phyloP scores from a whole-genome alignment of 2,329 filamentous ascomycete species.

The Epichloe brachyelytri region DNA sequence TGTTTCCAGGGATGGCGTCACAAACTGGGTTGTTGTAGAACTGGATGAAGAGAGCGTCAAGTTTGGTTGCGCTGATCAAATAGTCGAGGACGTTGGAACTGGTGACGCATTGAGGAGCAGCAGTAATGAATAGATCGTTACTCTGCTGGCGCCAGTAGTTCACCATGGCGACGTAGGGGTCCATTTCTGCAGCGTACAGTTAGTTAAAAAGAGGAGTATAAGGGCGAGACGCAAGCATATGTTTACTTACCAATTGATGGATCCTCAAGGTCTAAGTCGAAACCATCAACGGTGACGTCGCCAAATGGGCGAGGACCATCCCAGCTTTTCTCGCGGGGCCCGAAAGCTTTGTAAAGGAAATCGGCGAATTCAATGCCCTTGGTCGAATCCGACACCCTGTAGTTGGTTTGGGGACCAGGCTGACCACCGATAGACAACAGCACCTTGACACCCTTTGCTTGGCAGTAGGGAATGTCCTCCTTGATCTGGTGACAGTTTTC shows the following conservation, averaged over 20 bases:
- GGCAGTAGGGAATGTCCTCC: slow-evolving; percentile 28
- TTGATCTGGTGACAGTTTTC: slow-evolving; percentile 23
- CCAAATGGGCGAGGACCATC: slow-evolving; percentile 28
- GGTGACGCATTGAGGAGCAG: slow-evolving; percentile 30
- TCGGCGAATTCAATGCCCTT: slow-evolving; percentile 25
- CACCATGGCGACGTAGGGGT: slow-evolving; percentile 26
- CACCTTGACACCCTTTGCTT: slow-evolving; percentile 28
- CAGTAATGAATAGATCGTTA: slow-evolving; percentile 25
- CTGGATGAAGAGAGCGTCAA: slow-evolving; percentile 33
- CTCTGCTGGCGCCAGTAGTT: slow-evolving; percentile 21
- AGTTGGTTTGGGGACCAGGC: slow-evolving; percentile 15
- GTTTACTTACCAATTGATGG: slow-evolving; percentile 15
- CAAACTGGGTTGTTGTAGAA: slow-evolving; percentile 36
- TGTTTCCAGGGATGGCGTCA: slow-evolving; percentile 19
- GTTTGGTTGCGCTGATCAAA: slow-evolving; percentile 26
- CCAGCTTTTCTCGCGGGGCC: slow-evolving; percentile 20
- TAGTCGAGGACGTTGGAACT: slow-evolving; percentile 20
- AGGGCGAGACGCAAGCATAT: too few relatives aligned
- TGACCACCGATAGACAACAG: slow-evolving; percentile 29
- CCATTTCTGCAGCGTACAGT: slow-evolving; percentile 14
- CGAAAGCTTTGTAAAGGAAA: slow-evolving; percentile 26
- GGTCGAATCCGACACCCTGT: slow-evolving; percentile 17
- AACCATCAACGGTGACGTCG: slow-evolving; percentile 24
- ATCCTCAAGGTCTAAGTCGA: slow-evolving; percentile 29
- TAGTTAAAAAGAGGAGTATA: too few relatives aligned